Evolutionary conservation across 2,329 filamentous ascomycete species (phyloP).

Genomic region (Chaetothyriales sp.): DNA sequence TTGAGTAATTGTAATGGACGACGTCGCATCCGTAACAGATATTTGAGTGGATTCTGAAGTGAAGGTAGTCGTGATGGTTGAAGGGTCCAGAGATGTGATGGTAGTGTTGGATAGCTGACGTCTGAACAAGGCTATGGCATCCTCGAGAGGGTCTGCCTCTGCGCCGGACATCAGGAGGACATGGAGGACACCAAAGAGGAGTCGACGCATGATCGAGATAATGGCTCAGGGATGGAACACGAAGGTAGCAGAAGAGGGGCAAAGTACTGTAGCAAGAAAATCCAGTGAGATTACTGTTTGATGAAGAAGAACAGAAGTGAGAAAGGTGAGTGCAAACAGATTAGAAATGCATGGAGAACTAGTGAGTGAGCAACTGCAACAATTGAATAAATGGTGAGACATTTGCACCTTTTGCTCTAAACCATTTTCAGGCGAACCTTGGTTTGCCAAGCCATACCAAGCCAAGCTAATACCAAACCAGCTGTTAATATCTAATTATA

Average conservation of each 20-base stretch:
- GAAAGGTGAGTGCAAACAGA: not conserved
- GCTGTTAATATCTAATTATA: constrained; percentile 13
- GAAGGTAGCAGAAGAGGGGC: not conserved
- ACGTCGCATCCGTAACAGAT: constrained; percentile 7
- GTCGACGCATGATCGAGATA: constrained; percentile 8
- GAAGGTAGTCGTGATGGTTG: constrained; percentile 10
- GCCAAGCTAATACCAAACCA: not conserved
- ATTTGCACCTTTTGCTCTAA: not conserved
- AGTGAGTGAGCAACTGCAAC: not conserved
- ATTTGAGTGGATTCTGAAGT: constrained; percentile 5
- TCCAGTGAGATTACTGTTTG: not conserved
- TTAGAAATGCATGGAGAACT: not conserved
- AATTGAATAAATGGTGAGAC: not conserved
- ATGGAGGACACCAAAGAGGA: constrained; percentile 7
- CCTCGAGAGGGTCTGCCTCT: constrained; percentile 12
- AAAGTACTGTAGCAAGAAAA: not conserved
- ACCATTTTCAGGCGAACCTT: not conserved
- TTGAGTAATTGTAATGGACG: constrained; percentile 6
- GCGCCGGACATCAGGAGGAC: constrained; percentile 14
- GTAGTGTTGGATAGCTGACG: constrained; percentile 15
- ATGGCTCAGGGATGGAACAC: not conserved
- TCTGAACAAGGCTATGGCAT: constrained; percentile 13
- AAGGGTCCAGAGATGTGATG: constrained; percentile 10
- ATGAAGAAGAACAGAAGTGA: not conserved
- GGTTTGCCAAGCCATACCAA: not conserved